Evolutionary conservation across 768 basidiomycete species (phyloP).

Genomic region (Amanita polypyramis): DNA sequence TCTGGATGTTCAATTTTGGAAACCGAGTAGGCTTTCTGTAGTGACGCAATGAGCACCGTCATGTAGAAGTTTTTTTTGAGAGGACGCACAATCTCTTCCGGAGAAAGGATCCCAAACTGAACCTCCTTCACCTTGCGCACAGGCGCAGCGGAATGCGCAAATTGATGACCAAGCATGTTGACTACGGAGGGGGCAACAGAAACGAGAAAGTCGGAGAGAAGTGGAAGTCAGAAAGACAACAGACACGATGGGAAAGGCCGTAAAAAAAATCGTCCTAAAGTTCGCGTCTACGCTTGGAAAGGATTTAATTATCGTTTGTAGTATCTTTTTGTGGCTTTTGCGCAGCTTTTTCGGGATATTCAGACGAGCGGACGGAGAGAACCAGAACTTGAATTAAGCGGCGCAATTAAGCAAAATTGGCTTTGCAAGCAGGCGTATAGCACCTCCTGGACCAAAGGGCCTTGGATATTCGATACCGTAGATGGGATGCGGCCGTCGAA

Average conservation of each 20-base stretch:
- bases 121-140: constrained; percentile 95
- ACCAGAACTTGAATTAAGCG: constrained; percentile 21
- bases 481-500: constrained; percentile 18
- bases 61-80: constrained; percentile 8
- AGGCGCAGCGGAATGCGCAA: constrained; percentile 88
- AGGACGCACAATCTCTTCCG: constrained; percentile 89
- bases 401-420: background rate
- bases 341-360: constrained; percentile 19
- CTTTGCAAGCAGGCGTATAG: constrained; percentile 9
- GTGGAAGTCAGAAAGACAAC: constrained; percentile 9
- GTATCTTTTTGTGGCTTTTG: constrained; percentile 20
- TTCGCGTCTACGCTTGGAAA: constrained; percentile 17
- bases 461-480: constrained; percentile 15
- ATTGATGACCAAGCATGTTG: constrained; percentile 80
- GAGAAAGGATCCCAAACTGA: constrained; percentile 96
- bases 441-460: constrained; percentile 10
- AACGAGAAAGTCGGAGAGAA: constrained; percentile 6
- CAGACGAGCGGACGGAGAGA: constrained; percentile 17
- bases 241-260: constrained; percentile 17
- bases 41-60: constrained; percentile 7
- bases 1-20: constrained; percentile 98
- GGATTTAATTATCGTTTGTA: constrained; percentile 14
- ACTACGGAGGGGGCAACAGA: constrained; percentile 12
- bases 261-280: constrained; percentile 17
- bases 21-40: constrained; percentile 95